phyloP scores from a whole-genome alignment of 2,329 filamentous ascomycete genomes.

The Ophiostoma triangulosporum region DNA sequence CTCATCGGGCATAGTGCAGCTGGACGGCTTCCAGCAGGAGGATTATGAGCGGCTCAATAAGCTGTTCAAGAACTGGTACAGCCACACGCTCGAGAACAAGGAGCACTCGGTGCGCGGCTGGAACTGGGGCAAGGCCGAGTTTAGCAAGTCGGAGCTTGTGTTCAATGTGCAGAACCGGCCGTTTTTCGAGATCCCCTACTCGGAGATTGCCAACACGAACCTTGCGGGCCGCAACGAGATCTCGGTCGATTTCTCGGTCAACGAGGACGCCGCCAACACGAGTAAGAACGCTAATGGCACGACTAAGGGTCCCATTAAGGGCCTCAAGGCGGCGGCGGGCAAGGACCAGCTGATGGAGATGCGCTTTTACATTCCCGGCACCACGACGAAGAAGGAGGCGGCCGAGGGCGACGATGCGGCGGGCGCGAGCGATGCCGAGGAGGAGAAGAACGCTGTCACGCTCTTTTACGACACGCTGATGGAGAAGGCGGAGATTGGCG shows the following conservation, averaged over 20 bases:
- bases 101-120: constrained; percentile 92
- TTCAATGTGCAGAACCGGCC: constrained; percentile 97
- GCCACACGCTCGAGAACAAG: constrained; percentile 77
- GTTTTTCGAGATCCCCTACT: constrained; percentile 92
- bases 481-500: constrained; percentile 97
- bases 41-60: constrained; percentile 85
- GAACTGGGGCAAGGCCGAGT: constrained; percentile 99
- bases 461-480: constrained; percentile 98
- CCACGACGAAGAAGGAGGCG: constrained; percentile 61
- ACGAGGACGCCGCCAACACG: constrained; percentile 59
- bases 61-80: constrained; percentile 97
- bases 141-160: constrained; percentile 83
- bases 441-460: constrained; percentile 89
- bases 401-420: constrained; percentile 53
- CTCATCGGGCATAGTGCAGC: constrained; percentile 72
- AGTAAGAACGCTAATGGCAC: constrained; percentile 35
- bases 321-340: constrained; percentile 79
- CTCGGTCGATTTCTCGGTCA: constrained; percentile 80
- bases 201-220: constrained; percentile 96
- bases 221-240: constrained; percentile 96
- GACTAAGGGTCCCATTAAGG: constrained; percentile 57
- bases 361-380: constrained; percentile 95
- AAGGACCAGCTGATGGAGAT: constrained; percentile 94
- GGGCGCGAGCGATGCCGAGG: constrained; percentile 50
- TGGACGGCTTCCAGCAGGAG: constrained; percentile 91